phyloP scores from a whole-genome alignment of 139 green algal genomes.

The Haematococcus sp. region DNA sequence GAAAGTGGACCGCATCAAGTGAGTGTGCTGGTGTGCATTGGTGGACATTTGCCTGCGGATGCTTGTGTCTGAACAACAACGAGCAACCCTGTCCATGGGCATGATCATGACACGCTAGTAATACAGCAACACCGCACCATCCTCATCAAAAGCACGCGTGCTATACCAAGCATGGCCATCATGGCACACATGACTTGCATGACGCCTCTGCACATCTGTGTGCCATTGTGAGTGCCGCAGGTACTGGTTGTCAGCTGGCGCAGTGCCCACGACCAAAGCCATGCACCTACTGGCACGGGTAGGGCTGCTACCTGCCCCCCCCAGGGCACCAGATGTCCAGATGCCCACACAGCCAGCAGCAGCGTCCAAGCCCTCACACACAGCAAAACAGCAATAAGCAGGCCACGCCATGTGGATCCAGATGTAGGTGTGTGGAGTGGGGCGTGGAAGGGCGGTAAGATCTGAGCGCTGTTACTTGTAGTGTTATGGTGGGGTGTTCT shows the following conservation, averaged over 20 bases:
- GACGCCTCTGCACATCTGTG: not conserved
- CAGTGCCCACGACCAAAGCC: slow-evolving; percentile 76
- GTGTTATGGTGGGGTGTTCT: too few relatives aligned
- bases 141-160: not conserved
- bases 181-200: not conserved
- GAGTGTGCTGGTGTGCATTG: slow-evolving; percentile 5
- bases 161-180: not conserved
- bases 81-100: not conserved
- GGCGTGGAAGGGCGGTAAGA: too few relatives aligned
- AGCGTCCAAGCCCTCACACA: too few relatives aligned
- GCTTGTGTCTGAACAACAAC: not conserved
- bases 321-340: slow-evolving; percentile 5
- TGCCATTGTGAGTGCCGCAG: slow-evolving; percentile 22
- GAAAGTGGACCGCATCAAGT: slow-evolving; percentile 78
- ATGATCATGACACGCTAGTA: too few relatives aligned
- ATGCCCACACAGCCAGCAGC: too few relatives aligned
- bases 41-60: too few relatives aligned
- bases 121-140: too few relatives aligned
- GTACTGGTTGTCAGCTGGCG: slow-evolving; percentile 85
- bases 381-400: too few relatives aligned
- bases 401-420: too few relatives aligned
- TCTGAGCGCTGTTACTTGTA: too few relatives aligned
- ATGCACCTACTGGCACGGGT: slow-evolving; percentile 64
- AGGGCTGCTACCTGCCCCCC: slow-evolving; percentile 64
- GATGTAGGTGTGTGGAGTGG: too few relatives aligned